Percentiles rank a stretch among this genome's conserved stretches.
These are phyloP conservation scores for Rhododendron ferrugineum DNA, from an alignment of 148 eudicot genomes.

Conservation along the genomic window DNA sequence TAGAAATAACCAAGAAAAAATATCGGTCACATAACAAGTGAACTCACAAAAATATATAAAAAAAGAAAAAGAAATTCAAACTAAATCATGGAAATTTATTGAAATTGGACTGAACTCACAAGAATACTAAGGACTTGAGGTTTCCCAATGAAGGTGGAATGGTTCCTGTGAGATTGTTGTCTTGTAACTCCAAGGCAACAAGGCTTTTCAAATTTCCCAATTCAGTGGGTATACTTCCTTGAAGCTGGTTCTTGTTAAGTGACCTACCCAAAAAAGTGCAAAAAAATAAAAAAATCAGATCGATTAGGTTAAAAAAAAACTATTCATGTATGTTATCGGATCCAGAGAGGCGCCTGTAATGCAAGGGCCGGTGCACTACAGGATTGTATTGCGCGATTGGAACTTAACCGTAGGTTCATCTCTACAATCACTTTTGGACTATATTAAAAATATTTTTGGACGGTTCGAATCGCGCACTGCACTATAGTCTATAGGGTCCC, in stretches of 20 bases:
- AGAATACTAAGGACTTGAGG: conserved; percentile 56
- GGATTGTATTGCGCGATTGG: no score
- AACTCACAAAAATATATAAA: background rate
- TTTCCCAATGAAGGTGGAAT: conserved; percentile 68
- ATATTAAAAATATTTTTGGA: no score
- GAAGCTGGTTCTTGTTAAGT: conserved; percentile 62
- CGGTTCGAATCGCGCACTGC: no score
- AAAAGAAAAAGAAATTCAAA: background rate
- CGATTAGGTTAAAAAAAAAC: background rate
- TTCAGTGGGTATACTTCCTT: conserved; percentile 70
- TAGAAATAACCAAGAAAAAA: conserved; percentile 16
- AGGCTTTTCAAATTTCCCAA: conserved; percentile 70
- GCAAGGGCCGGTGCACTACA: no score
- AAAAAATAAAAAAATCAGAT: no score
- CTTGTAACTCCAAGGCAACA: conserved; percentile 71
- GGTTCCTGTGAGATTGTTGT: conserved; percentile 64
- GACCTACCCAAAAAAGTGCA: conserved; percentile 36
- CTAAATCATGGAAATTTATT: background rate
- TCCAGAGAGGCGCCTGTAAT: no score
- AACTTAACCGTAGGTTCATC: no score
- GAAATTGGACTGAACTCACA: conserved; percentile 45
- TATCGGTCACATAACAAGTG: background rate
- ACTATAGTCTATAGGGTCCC: no score
- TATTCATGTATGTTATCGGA: conserved; percentile 11
- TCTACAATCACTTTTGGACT: no score